Evolutionary conservation across 495 filamentous ascomycete genomes (phyloP).

Genomic region (Penicillium flavigenum): DNA sequence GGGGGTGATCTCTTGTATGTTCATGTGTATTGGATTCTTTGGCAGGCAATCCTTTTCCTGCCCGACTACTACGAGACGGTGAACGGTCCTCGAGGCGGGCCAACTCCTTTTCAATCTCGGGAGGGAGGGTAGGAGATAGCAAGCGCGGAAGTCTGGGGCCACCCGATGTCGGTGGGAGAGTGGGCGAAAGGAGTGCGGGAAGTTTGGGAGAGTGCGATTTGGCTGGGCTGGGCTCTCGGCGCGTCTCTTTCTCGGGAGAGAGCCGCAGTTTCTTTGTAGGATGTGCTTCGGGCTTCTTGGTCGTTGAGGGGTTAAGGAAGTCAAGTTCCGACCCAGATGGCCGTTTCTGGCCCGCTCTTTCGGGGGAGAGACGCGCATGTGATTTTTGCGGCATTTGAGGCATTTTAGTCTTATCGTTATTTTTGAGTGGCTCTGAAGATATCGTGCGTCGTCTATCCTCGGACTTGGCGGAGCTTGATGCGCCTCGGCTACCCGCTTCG

Average conservation of each 20-base stretch:
- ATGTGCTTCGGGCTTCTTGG: constrained; percentile 21
- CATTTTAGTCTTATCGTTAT: constrained; percentile 14
- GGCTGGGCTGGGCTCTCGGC: constrained; percentile 19
- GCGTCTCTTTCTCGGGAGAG: constrained; percentile 28
- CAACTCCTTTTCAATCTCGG: constrained; percentile 50
- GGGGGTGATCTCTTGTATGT: not conserved
- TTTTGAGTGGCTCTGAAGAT: constrained; percentile 22
- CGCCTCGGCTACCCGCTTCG: constrained; percentile 22
- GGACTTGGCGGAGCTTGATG: constrained; percentile 15
- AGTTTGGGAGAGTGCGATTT: constrained; percentile 32
- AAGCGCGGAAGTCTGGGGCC: constrained; percentile 40
- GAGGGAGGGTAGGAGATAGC: constrained; percentile 48
- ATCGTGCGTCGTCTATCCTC: constrained; percentile 23
- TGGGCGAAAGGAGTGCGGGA: constrained; percentile 44
- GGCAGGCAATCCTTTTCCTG: constrained; percentile 2
- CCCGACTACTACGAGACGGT: constrained; percentile 15
- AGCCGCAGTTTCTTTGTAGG: constrained; percentile 36
- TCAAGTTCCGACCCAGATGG: constrained; percentile 29
- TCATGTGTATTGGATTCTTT: constrained; percentile 17
- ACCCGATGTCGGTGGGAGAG: constrained; percentile 39
- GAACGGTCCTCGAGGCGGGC: constrained; percentile 33
- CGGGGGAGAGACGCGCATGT: constrained; percentile 17
- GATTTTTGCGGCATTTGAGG: constrained; percentile 13
- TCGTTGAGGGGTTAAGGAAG: constrained; percentile 14
- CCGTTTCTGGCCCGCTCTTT: constrained; percentile 36